phyloP scores from a whole-genome alignment of 306 rosid species.

The Dalbergia cultrata region DNA sequence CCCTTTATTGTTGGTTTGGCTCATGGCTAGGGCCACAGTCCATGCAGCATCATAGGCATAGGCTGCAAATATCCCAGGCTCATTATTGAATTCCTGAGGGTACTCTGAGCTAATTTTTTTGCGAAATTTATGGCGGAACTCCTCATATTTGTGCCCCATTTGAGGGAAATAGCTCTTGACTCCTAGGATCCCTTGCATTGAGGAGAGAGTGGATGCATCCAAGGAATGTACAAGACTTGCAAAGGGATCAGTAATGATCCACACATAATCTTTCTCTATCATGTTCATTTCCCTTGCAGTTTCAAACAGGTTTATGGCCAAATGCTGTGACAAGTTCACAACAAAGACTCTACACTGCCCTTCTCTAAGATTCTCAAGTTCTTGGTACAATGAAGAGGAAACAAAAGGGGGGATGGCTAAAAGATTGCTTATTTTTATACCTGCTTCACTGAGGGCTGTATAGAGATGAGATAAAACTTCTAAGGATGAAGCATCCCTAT shows the following conservation, averaged over 20 bases:
- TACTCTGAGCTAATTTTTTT: slow-evolving; percentile 44
- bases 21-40: slow-evolving; percentile 53
- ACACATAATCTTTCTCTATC: slow-evolving; percentile 62
- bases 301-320: slow-evolving; percentile 52
- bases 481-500: slow-evolving; percentile 46
- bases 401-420: slow-evolving; percentile 51
- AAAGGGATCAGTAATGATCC: slow-evolving; percentile 64
- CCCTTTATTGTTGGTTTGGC: slow-evolving; percentile 20
- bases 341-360: slow-evolving; percentile 54
- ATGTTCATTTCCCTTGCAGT: slow-evolving; percentile 55
- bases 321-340: slow-evolving; percentile 51
- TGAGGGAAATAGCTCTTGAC: slow-evolving; percentile 52
- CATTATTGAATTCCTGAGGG: slow-evolving; percentile 50
- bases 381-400: slow-evolving; percentile 50
- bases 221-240: slow-evolving; percentile 64
- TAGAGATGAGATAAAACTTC: slow-evolving; percentile 49
- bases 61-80: slow-evolving; percentile 58
- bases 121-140: slow-evolving; percentile 45
- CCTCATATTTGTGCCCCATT: not conserved
- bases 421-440: slow-evolving; percentile 40
- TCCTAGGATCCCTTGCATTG: slow-evolving; percentile 67
- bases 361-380: slow-evolving; percentile 55
- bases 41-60: slow-evolving; percentile 64
- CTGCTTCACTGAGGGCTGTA: slow-evolving; percentile 42
- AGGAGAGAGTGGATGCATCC: slow-evolving; percentile 52